Percentiles rank a stretch among this genome's conserved stretches.
Conservation (phyloP, 2,329 filamentous ascomycete genomes). For the Nigrograna mackinnonii region DNA sequence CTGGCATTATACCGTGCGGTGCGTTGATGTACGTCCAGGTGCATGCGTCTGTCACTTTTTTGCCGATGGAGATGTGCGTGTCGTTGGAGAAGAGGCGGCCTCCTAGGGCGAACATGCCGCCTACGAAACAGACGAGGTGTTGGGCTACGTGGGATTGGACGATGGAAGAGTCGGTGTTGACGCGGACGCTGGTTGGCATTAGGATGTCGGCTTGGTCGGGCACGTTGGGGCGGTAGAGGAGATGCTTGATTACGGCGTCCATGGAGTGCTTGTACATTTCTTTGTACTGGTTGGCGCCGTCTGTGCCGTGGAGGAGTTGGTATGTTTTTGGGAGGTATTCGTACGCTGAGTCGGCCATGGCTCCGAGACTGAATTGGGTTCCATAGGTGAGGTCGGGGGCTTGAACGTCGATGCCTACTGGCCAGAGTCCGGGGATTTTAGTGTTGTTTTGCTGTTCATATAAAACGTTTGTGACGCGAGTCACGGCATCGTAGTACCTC, state of each 20-base stretch:
- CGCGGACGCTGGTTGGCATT: slow-evolving; percentile 29
- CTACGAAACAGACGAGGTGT: slow-evolving; percentile 69
- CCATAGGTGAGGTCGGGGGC: slow-evolving; percentile 35
- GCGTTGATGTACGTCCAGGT: slow-evolving; percentile 62
- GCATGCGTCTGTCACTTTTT: slow-evolving; percentile 62
- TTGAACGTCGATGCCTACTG: slow-evolving; percentile 25
- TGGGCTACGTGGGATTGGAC: slow-evolving; percentile 20
- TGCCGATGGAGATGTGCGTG: slow-evolving; percentile 57
- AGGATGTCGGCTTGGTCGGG: slow-evolving; percentile 49
- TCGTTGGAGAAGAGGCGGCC: slow-evolving; percentile 59
- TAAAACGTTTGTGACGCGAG: slow-evolving; percentile 42
- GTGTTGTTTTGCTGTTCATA: slow-evolving; percentile 44
- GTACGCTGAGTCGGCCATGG: slow-evolving; percentile 34
- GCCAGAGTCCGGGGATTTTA: slow-evolving; percentile 48
- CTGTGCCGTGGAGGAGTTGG: slow-evolving; percentile 17
- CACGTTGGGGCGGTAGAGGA: slow-evolving; percentile 52
- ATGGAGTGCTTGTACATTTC: slow-evolving; percentile 58
- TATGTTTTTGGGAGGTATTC: slow-evolving; percentile 42
- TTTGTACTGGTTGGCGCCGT: slow-evolving; percentile 43
- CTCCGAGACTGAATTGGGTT: slow-evolving; percentile 40
- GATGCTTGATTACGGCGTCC: slow-evolving; percentile 43
- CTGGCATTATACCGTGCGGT: slow-evolving; percentile 62
- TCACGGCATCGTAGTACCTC: slow-evolving; percentile 48
- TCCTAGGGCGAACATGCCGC: slow-evolving; percentile 68
- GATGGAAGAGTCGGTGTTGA: slow-evolving; percentile 24